phyloP scores from a whole-genome alignment of 192 early-diverging fungal species.

The Umbelopsis isabellina region DNA sequence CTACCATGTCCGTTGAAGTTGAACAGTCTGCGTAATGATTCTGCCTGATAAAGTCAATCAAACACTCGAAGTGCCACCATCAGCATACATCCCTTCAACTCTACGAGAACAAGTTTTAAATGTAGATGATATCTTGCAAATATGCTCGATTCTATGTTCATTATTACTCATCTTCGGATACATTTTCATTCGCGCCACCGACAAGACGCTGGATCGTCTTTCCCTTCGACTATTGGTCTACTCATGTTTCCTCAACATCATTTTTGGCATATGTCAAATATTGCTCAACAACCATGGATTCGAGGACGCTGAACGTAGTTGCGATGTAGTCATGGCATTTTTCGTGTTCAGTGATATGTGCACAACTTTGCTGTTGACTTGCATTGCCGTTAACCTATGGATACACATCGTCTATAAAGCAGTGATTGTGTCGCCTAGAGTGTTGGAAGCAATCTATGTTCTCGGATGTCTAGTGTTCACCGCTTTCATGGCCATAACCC shows the following conservation, averaged over 20 bases:
- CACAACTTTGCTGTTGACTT: neutral
- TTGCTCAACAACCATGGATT: neutral
- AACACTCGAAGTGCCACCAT: too few species aligned
- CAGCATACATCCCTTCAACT: neutral
- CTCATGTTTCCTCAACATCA: neutral
- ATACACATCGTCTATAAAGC: neutral
- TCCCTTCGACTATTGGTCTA: constrained; percentile 9
- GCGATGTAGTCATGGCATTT: neutral
- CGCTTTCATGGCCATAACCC: neutral
- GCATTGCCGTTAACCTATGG: constrained; percentile 1
- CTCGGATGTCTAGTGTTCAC: neutral
- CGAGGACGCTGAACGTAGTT: neutral
- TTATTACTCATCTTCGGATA: neutral
- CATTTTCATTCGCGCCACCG: neutral
- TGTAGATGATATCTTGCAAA: neutral
- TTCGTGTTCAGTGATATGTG: neutral
- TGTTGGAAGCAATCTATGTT: neutral
- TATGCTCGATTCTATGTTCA: neutral
- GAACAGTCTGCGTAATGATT: too few species aligned
- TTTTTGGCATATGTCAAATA: neutral
- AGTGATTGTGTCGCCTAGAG: neutral
- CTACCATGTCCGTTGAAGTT: too few species aligned
- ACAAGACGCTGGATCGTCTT: neutral
- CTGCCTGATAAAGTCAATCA: too few species aligned
- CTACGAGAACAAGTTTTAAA: neutral